Base-by-base conservation (phyloP, 1,284 basidiomycete genomes). In the Flammula alnicola region DNA sequence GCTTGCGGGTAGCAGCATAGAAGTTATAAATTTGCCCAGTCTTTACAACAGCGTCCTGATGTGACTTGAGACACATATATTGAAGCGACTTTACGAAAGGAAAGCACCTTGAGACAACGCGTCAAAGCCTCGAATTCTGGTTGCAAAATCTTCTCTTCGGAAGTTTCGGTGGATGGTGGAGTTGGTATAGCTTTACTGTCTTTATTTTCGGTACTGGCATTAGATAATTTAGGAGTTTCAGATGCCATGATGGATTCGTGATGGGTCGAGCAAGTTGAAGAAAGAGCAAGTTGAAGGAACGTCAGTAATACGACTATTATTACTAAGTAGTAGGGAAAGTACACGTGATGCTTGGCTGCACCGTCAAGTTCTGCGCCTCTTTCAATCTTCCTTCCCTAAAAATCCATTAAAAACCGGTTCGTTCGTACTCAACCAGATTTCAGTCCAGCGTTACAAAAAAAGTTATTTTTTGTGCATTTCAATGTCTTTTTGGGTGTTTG, bases 21-120 rank as follows among this genome's bases (percentile, higher is more conserved):
- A 88, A 90, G 6, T 72, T 71, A 59, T 86, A 86, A 27, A 90
- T 73, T 57, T 88, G 81, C 6, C 79, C 86, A 1, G 84, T 83
- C 64, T 82, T 87, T 4, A 88, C 70, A 6, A 81, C 76, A n/a
- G 82, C 78, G 58, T 80, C 82, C 86, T 88, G 45, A 10, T 12
- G 20, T 14, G 26, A 7, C 20, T 35, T 46, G 25, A 41, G 37
- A 44, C 26, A 11, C 9, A 14, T 17, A 37, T 14, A 14, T 19
- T 14, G 31, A 4, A 7, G 12, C 31, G 4, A 5, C 16, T 27
- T 14, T 25, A 25, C 6, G 20, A 27, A 19, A 17, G 9, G 7
- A 12, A 42, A 67, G 52, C 54, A 80, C 87, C 72, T 81, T 82
- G 19, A 90, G 70, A 59, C 78, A 83, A 4, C 66, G 64, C 3